Conservation (phyloP, 768 basidiomycete species). For the Trametopsis cervina region DNA sequence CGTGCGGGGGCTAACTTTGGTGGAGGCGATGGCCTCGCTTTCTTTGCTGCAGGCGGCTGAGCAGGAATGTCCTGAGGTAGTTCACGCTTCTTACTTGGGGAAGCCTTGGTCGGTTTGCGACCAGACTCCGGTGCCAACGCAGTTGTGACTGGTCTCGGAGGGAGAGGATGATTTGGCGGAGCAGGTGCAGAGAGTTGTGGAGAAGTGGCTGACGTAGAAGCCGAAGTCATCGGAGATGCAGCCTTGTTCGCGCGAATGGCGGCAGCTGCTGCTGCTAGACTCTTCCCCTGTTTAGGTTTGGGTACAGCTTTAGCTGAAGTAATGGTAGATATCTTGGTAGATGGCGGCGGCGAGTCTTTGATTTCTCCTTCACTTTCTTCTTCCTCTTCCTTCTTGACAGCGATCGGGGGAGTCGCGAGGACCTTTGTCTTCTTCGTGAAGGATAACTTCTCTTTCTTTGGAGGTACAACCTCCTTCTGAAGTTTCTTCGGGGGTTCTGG, state of each 20-base stretch:
- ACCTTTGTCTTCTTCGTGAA: conserved; percentile 4
- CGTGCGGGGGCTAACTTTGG: background rate
- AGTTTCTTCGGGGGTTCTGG: background rate
- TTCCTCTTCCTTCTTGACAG: conserved; percentile 13
- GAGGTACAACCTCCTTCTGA: background rate
- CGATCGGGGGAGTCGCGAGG: background rate
- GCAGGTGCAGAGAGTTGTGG: background rate
- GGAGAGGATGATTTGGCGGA: conserved; percentile 3
- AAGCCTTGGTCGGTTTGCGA: conserved; percentile 1
- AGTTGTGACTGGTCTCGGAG: conserved; percentile 2
- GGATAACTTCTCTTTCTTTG: background rate
- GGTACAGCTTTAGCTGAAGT: conserved; percentile 3
- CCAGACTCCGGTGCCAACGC: background rate
- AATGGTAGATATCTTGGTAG: background rate
- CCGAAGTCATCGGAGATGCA: background rate
- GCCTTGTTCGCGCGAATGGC: background rate
- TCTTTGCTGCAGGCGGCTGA: conserved; percentile 12
- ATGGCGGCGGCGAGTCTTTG: conserved; percentile 9
- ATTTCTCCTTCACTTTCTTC: conserved; percentile 23
- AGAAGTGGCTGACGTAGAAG: background rate
- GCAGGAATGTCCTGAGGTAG: conserved; percentile 7
- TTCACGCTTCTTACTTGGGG: conserved; percentile 15
- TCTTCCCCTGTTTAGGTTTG: background rate
- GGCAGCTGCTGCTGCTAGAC: background rate
- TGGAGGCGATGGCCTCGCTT: conserved; percentile 7